Conservation (phyloP, 768 basidiomycete genomes). For the Leccinellum rugosiceps region DNA sequence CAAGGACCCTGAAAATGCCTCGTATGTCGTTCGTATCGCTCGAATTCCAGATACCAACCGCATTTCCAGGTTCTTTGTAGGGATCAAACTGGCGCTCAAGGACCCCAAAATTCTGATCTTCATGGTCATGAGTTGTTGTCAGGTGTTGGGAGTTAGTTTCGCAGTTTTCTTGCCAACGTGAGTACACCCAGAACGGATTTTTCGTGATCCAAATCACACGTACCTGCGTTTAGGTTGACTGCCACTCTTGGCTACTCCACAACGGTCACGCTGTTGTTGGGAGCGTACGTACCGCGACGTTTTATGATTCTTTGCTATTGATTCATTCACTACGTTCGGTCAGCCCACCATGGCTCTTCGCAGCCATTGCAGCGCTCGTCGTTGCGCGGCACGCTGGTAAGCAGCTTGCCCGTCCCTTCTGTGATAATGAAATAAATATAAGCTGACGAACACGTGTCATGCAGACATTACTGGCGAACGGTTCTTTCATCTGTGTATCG, state of each 20-base stretch:
- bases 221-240: conserved; percentile 40
- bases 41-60: background rate
- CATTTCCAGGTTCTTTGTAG: conserved; percentile 15
- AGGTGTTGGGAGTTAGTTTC: conserved; percentile 58
- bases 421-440: background rate
- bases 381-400: conserved; percentile 56
- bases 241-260: conserved; percentile 63
- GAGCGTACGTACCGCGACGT: conserved; percentile 42
- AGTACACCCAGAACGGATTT: conserved; percentile 6
- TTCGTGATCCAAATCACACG: background rate
- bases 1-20: conserved; percentile 50
- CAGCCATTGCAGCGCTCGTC: conserved; percentile 45
- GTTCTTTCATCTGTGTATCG: background rate
- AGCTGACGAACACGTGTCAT: background rate
- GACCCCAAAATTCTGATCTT: conserved; percentile 56
- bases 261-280: conserved; percentile 55
- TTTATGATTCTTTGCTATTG: background rate
- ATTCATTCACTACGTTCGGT: background rate
- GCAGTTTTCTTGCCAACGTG: conserved; percentile 58
- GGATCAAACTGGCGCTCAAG: conserved; percentile 48
- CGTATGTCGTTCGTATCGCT: conserved; percentile 38
- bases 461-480: background rate
- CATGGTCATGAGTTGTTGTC: conserved; percentile 49
- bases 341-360: conserved; percentile 63
- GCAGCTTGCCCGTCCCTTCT: background rate